Conservation (phyloP, 495 filamentous ascomycete genomes). For the Aspergillus coremiiformis region DNA sequence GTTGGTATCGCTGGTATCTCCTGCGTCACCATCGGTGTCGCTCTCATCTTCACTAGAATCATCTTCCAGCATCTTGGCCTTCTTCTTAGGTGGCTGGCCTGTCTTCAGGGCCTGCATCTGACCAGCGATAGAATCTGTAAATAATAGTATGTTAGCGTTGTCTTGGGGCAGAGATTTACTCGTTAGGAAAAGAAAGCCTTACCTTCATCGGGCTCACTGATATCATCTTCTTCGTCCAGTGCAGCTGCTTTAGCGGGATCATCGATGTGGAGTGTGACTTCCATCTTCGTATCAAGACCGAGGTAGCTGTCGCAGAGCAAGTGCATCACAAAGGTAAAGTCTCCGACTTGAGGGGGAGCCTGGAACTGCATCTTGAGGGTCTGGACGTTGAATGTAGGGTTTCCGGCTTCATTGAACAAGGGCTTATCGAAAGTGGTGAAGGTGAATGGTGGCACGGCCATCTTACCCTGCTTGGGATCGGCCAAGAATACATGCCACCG, state of each 20-base stretch:
- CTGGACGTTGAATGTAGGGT: conserved; percentile 84
- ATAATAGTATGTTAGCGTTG: conserved; percentile 17
- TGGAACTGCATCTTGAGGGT: conserved; percentile 97
- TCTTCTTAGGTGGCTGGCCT: conserved; percentile 51
- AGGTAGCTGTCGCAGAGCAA: conserved; percentile 89
- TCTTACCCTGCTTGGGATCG: conserved; percentile 86
- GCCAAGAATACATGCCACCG: conserved; percentile 90
- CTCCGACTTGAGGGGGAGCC: conserved; percentile 83
- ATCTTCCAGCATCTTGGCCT: conserved; percentile 49
- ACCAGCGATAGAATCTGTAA: conserved; percentile 81
- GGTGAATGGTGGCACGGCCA: conserved; percentile 89
- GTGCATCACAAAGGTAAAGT: conserved; percentile 89
- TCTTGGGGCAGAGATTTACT: background rate
- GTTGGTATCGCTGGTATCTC: conserved; percentile 69
- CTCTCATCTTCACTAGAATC: conserved; percentile 71
- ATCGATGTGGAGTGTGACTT: conserved; percentile 83
- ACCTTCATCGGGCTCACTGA: conserved; percentile 97
- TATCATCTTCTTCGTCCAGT: conserved; percentile 75
- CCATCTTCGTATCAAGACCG: conserved; percentile 81
- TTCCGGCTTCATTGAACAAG: conserved; percentile 61
- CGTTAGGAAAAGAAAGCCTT: conserved; percentile 25
- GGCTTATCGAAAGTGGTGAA: conserved; percentile 87
- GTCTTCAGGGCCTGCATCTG: conserved; percentile 88
- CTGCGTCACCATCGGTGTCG: conserved; percentile 78
- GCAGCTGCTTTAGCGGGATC: conserved; percentile 77